These are phyloP conservation scores for Geotrichum candidum DNA, from an alignment of 1,139 yeast species.

Conservation along the genomic window DNA sequence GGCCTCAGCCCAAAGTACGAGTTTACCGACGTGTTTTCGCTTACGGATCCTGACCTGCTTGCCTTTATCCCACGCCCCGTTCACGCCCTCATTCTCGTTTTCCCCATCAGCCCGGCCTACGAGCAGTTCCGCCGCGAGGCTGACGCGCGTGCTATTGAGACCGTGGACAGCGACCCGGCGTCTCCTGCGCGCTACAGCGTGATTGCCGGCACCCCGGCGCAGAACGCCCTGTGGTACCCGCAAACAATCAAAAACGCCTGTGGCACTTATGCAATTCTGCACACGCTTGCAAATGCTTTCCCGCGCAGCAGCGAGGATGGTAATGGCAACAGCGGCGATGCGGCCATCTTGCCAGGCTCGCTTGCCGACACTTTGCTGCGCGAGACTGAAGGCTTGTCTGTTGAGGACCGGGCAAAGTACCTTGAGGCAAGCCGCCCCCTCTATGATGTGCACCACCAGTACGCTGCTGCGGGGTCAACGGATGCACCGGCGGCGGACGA, in stretches of 20 bases:
- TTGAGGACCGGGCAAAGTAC: constrained; percentile 41
- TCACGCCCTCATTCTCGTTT: constrained; percentile 65
- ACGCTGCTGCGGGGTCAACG: constrained; percentile 68
- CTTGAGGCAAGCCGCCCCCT: constrained; percentile 44
- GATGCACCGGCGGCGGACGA: constrained; percentile 69
- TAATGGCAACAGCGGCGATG: not conserved
- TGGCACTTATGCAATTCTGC: constrained; percentile 85
- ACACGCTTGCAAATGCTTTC: constrained; percentile 60
- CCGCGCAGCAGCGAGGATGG: constrained; percentile 23
- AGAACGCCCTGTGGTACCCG: constrained; percentile 54
- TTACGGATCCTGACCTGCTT: constrained; percentile 72
- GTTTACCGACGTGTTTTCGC: constrained; percentile 77
- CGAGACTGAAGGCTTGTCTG: constrained; percentile 26
- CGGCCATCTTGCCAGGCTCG: constrained; percentile 28
- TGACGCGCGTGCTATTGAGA: constrained; percentile 38
- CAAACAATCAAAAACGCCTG: constrained; percentile 89
- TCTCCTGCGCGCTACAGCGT: constrained; percentile 22
- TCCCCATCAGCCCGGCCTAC: constrained; percentile 65
- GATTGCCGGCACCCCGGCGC: constrained; percentile 29
- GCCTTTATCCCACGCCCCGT: constrained; percentile 79
- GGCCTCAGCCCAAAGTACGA: constrained; percentile 59
- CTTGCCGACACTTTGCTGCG: constrained; percentile 32
- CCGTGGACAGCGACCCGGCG: constrained; percentile 20
- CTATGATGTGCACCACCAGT: constrained; percentile 52
- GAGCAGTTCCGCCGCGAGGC: constrained; percentile 44